phyloP scores from a whole-genome alignment of 768 basidiomycete genomes.

The Suillus fuscotomentosus region DNA sequence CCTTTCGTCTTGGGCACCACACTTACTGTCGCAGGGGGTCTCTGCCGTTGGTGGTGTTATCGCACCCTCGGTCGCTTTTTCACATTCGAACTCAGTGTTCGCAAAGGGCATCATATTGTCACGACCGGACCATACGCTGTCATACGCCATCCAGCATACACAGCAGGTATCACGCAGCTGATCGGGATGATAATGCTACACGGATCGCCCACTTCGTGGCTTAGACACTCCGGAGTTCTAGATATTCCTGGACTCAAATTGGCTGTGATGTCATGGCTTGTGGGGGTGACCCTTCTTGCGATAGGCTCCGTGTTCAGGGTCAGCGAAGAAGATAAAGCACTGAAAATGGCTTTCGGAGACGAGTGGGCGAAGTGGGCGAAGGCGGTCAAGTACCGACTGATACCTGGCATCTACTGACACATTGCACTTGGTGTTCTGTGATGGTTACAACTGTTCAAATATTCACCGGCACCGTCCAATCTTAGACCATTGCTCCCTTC shows the following conservation, averaged over 20 bases:
- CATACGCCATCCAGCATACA: conserved; percentile 45
- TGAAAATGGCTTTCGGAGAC: not conserved
- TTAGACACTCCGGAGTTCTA: not conserved
- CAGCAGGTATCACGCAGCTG: conserved; percentile 21
- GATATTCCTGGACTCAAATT: not conserved
- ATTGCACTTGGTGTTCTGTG: not conserved
- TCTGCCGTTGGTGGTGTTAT: conserved; percentile 25
- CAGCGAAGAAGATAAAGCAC: not conserved
- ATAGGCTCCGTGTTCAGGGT: not conserved
- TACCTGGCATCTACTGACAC: conserved; percentile 31
- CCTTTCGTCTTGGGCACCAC: conserved; percentile 21
- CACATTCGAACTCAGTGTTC: conserved; percentile 43
- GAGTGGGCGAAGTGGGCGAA: conserved; percentile 20
- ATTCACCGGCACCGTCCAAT: not conserved
- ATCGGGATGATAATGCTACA: conserved; percentile 2
- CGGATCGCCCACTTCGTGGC: conserved; percentile 10
- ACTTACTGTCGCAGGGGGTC: conserved; percentile 20
- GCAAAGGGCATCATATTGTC: conserved; percentile 38
- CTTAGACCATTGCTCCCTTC: not conserved
- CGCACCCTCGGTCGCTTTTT: conserved; percentile 38
- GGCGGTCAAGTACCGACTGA: conserved; percentile 26
- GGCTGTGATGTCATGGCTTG: not conserved
- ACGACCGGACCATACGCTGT: conserved; percentile 43
- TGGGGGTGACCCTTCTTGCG: not conserved
- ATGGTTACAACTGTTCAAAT: not conserved